phyloP scores from a whole-genome alignment of 2,329 filamentous ascomycete species.

The Mariannaea sp. region DNA sequence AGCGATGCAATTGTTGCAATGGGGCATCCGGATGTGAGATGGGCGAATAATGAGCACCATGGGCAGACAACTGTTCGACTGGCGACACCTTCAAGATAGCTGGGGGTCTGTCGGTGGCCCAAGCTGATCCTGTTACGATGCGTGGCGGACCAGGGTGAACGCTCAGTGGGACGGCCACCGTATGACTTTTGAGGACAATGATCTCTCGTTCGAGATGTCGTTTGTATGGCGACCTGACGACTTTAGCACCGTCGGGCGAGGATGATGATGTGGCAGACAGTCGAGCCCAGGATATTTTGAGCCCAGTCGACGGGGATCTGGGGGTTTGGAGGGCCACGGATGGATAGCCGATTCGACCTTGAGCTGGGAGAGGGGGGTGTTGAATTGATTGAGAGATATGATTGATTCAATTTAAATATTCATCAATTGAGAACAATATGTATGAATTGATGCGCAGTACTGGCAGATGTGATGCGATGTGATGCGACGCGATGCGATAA shows the following conservation, averaged over 20 bases:
- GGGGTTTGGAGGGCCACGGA: slow-evolving; percentile 26
- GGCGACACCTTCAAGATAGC: slow-evolving; percentile 24
- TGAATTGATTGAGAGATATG: slow-evolving; percentile 18
- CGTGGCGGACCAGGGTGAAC: slow-evolving; percentile 25
- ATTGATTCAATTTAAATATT: slow-evolving; percentile 20
- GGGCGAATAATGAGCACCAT: slow-evolving; percentile 28
- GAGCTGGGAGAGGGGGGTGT: slow-evolving; percentile 9
- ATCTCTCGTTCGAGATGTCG: slow-evolving; percentile 28
- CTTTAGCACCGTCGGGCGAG: slow-evolving; percentile 27
- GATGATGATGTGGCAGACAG: slow-evolving; percentile 34
- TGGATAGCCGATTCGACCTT: slow-evolving; percentile 26
- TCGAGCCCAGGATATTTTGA: slow-evolving; percentile 20
- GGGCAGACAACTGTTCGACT: slow-evolving; percentile 29
- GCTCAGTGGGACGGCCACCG: slow-evolving; percentile 36
- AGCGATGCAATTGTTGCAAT: slow-evolving; percentile 29
- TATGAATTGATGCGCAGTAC: not conserved
- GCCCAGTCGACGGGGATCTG: slow-evolving; percentile 25
- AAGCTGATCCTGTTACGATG: slow-evolving; percentile 18
- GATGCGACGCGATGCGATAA: not conserved
- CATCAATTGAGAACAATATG: not conserved
- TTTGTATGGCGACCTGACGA: slow-evolving; percentile 34
- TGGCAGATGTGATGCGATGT: not conserved
- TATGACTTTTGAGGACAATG: slow-evolving; percentile 36
- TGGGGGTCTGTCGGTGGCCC: slow-evolving; percentile 16
- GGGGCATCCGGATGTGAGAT: slow-evolving; percentile 29